phyloP scores from a whole-genome alignment of 2,329 filamentous ascomycete species.

The Trichophyton mentagrophytes region DNA sequence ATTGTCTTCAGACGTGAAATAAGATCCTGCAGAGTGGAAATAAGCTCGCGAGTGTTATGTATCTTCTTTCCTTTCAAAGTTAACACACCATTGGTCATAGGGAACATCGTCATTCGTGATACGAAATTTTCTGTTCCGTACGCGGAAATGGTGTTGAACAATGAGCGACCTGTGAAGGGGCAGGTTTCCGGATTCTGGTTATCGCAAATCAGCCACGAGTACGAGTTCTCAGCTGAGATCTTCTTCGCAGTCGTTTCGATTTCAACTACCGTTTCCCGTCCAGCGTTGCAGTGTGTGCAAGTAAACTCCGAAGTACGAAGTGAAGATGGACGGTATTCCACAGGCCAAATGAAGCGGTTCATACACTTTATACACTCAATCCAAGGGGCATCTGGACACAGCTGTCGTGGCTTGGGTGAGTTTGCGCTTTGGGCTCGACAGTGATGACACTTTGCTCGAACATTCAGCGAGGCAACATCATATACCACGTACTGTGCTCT shows the following conservation, averaged over 20 bases:
- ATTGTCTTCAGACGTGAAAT: constrained; percentile 29
- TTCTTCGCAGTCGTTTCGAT: constrained; percentile 27
- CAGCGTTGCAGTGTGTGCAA: constrained; percentile 32
- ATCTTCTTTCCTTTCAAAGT: constrained; percentile 30
- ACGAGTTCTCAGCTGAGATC: constrained; percentile 32
- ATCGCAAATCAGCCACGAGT: constrained; percentile 36
- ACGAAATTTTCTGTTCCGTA: constrained; percentile 25
- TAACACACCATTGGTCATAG: constrained; percentile 7
- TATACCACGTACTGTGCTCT: constrained; percentile 42
- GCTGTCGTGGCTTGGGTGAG: neutral
- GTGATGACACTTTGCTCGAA: constrained; percentile 39
- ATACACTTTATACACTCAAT: constrained; percentile 36
- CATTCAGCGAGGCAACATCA: constrained; percentile 28
- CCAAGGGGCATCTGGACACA: constrained; percentile 22
- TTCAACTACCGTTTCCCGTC: constrained; percentile 26
- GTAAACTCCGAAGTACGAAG: constrained; percentile 21
- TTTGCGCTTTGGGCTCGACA: constrained; percentile 25
- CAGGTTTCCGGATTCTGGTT: constrained; percentile 23
- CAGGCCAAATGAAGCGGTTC: constrained; percentile 38
- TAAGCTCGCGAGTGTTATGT: constrained; percentile 29
- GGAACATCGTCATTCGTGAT: constrained; percentile 28
- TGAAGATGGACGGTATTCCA: constrained; percentile 29
- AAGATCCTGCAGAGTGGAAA: constrained; percentile 26
- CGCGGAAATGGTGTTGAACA: constrained; percentile 29
- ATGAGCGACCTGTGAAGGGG: constrained; percentile 30